phyloP scores from a whole-genome alignment of 2,329 filamentous ascomycete species.

The Talaromyces sp. region DNA sequence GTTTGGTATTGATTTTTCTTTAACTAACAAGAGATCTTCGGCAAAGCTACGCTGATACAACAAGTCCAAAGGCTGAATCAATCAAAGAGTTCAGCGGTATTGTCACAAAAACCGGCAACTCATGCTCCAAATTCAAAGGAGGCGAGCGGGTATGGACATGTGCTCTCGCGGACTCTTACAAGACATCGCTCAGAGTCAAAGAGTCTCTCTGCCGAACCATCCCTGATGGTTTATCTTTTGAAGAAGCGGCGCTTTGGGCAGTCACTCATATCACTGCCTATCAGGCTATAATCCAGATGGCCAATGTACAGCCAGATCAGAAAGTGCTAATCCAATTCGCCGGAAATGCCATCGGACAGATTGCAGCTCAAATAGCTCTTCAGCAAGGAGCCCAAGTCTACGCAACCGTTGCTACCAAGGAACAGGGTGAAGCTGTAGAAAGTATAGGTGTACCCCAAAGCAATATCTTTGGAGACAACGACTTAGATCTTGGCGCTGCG shows the following conservation, averaged over 20 bases:
- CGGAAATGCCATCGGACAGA: neutral
- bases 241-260: neutral
- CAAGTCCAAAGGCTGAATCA: neutral
- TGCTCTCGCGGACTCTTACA: neutral
- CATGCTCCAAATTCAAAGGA: neutral
- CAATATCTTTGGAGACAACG: neutral
- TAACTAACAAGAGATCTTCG: neutral
- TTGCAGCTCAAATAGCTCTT: neutral
- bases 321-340: neutral
- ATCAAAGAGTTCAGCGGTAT: slow-evolving; percentile 1
- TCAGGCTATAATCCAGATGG: neutral
- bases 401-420: neutral
- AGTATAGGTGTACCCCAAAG: neutral
- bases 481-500: neutral
- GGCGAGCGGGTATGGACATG: slow-evolving; percentile 1
- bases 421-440: neutral
- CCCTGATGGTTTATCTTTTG: neutral
- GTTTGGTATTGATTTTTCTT: no score
- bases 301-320: neutral
- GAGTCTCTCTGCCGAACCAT: neutral
- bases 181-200: neutral
- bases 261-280: neutral
- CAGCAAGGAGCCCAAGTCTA: neutral
- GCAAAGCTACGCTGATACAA: no score
- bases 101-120: neutral